Evolutionary conservation across 163 green algal species (phyloP), one percentile per base, ranked within the genome.

Genomic region (Prototheca cutis): DNA sequence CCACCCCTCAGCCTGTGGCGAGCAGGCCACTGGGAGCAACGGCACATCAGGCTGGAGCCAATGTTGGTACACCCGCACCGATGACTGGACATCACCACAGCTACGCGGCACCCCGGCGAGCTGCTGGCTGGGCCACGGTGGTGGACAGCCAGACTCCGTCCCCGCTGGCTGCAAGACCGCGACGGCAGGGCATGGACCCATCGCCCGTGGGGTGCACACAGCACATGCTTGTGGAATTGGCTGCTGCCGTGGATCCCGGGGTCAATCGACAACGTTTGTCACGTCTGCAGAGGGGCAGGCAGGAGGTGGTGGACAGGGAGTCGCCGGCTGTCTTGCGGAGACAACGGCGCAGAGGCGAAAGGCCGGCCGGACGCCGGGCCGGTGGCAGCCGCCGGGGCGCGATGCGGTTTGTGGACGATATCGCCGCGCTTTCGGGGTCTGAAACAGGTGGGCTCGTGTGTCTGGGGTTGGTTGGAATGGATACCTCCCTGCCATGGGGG

Each of bases 61-160:
- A n/a, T n/a, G n/a, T n/a, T n/a, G n/a, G n/a, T n/a, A n/a, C n/a
- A n/a, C n/a, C n/a, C n/a, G n/a, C n/a, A n/a, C 36, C 36, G 36
- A 15, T 45, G 36, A 10, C 36, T 10, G 36, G 36, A 45, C 13
- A 15, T 21, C 13, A 45, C 13, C 36, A 15, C 36, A 15, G 36
- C 36, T n/a, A n/a, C n/a, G n/a, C n/a, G n/a, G n/a, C n/a, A n/a
- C n/a, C n/a, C n/a, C n/a, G n/a, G n/a, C n/a, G n/a, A n/a, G n/a
- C n/a, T n/a, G n/a, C n/a, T n/a, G n/a, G n/a, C n/a, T n/a, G n/a
- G n/a, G n/a, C n/a, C n/a, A n/a, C 13, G 10, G 10, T 51, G 42
- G 10, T 51, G 42, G 42, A 51, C 42, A 51, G 42, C 42, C 42
- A 51, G 42, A 51, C 42, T 17, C 42, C 42, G 42, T 21, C 42